Conservation (phyloP, 2,329 filamentous ascomycete species). For the Camillea tinctor region DNA sequence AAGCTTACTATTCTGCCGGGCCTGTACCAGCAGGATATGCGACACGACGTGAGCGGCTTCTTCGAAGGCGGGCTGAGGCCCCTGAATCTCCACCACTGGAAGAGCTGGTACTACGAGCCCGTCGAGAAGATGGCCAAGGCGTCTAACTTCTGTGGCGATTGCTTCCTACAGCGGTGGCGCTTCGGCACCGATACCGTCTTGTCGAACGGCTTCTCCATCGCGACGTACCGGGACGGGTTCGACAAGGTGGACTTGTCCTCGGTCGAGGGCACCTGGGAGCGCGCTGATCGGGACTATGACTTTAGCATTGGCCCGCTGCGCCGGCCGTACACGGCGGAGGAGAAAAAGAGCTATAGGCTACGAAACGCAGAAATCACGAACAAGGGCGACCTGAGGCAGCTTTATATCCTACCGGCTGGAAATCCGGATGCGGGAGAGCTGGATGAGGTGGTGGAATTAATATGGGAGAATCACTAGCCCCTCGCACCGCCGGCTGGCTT, state of each 20-base stretch:
- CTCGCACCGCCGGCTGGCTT: background rate
- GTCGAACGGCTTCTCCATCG: conserved; percentile 59
- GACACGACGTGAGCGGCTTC: conserved; percentile 55
- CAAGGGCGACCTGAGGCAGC: conserved; percentile 48
- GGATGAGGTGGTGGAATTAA: conserved; percentile 49
- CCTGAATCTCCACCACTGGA: conserved; percentile 62
- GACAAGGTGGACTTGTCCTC: conserved; percentile 42
- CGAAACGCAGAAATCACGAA: conserved; percentile 42
- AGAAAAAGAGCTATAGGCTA: conserved; percentile 54
- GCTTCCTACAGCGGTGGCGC: conserved; percentile 56
- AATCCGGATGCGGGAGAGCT: conserved; percentile 38
- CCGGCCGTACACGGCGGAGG: conserved; percentile 30
- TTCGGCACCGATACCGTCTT: conserved; percentile 49
- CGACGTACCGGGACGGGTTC: conserved; percentile 44
- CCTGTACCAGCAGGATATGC: conserved; percentile 58
- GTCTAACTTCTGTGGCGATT: conserved; percentile 55
- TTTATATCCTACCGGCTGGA: conserved; percentile 48
- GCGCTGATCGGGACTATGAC: conserved; percentile 47
- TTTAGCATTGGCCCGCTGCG: conserved; percentile 55
- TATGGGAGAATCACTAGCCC: conserved; percentile 42
- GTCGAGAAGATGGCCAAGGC: conserved; percentile 50
- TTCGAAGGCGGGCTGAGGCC: conserved; percentile 57
- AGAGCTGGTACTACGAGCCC: conserved; percentile 55
- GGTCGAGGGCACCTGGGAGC: conserved; percentile 55
- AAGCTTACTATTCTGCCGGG: conserved; percentile 55